These are phyloP conservation scores for Tetrapyrgos nigripes DNA, from an alignment of 1,284 basidiomycete species.

Conservation along the genomic window DNA sequence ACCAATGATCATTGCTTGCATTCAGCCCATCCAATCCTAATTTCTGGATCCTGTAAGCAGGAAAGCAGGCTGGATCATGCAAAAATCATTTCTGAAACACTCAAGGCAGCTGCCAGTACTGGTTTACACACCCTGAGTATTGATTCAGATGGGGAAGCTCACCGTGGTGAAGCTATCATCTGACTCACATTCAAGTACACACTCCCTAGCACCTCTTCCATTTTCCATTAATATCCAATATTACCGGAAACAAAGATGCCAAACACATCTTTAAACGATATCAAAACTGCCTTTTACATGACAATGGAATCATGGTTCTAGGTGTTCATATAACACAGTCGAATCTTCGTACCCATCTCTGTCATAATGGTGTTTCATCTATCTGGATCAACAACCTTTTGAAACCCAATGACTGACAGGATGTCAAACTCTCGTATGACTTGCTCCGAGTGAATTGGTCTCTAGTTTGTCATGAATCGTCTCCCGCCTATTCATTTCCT, in stretches of 20 bases:
- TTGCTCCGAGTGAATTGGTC: slow-evolving; percentile 33
- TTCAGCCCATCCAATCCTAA: slow-evolving; percentile 30
- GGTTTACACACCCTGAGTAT: neutral
- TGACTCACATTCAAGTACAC: neutral
- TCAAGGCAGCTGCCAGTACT: neutral
- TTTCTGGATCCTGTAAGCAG: slow-evolving; percentile 40
- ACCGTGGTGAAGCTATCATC: neutral
- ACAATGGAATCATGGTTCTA: slow-evolving; percentile 28
- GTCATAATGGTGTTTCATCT: slow-evolving; percentile 4
- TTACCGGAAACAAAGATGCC: slow-evolving; percentile 40
- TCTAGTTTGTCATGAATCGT: too few species aligned
- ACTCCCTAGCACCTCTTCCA: too few species aligned
- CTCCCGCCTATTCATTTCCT: too few species aligned
- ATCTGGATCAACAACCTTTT: slow-evolving; percentile 27
- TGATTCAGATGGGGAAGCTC: neutral
- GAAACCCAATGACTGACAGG: slow-evolving; percentile 40
- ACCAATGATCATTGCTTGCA: slow-evolving; percentile 30
- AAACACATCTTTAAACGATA: slow-evolving; percentile 41
- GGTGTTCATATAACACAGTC: slow-evolving; percentile 30
- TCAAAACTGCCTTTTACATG: slow-evolving; percentile 34
- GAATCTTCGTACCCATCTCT: slow-evolving; percentile 22
- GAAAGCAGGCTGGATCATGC: slow-evolving; percentile 30
- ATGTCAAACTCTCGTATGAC: slow-evolving; percentile 35
- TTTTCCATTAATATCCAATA: slow-evolving; percentile 25
- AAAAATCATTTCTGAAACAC: slow-evolving; percentile 21